Evolutionary conservation across 495 filamentous ascomycete species (phyloP), one percentile per base, ranked within the genome.

Genomic region (Lophiostoma macrostomum): DNA sequence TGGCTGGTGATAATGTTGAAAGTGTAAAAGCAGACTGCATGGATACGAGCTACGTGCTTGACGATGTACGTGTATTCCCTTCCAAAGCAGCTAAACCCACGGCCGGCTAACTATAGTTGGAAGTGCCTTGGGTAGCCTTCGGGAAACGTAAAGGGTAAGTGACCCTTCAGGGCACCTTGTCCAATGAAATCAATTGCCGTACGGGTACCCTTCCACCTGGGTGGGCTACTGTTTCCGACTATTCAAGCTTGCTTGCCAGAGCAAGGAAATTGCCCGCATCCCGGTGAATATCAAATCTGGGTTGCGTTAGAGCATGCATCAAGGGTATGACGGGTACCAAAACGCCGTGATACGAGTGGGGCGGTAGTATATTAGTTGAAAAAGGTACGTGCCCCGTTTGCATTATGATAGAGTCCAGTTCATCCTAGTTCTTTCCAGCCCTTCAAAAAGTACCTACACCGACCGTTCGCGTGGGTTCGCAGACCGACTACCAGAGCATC

Each of bases 131-230:
- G 18, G 24, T 7, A 44, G 24, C 14, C 22, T 25, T 27, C 13
- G 18, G 12, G 5, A 22, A n/a, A 14, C 16, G 5, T 31, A 14
- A 31, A 20, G 11, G 22, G 23, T 6, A 37, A 31, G 18, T 10
- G 14, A 22, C 24, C 14, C 19, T 2, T 36, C 4, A 25, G 30
- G 7, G 27, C 2, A 20, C 13, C 16, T 18, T 14, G 20, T n/a
- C 45, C 45, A 34, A 49, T 49, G 45, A 32, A 29, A 10, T 4
- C 18, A 4, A 24, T 34, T 44, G 50, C 28, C 31, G 18, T 46
- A 18, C 23, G 34, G 12, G 20, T 41, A 41, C 44, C 53, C 14
- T 43, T 36, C n/a, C 35, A 24, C 25, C 28, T 49, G 53, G 43
- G 53, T 40, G 25, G 16, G 34, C 42, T 6, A 49, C 28, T 34